Evolutionary conservation across 306 rosid species (phyloP).

Genomic region (Lagenaria siceraria): DNA sequence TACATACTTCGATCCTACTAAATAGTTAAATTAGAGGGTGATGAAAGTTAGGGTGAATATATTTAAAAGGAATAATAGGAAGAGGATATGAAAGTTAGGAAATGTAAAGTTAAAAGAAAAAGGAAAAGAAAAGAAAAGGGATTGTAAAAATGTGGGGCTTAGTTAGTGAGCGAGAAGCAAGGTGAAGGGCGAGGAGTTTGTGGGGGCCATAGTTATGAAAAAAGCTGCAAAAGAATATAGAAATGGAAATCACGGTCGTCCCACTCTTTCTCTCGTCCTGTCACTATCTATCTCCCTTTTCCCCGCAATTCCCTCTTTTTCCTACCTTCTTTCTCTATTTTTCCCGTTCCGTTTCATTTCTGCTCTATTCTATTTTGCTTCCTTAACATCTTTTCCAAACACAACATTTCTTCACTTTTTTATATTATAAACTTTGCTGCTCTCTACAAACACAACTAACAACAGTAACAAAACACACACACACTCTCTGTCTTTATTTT

Average conservation of each 20-base stretch:
- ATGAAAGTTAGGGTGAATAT: too few species aligned
- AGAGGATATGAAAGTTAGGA: background rate
- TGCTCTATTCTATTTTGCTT: too few species aligned
- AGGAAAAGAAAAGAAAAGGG: background rate
- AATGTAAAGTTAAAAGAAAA: background rate
- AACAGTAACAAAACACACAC: background rate
- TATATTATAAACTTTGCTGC: too few species aligned
- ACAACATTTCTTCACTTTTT: too few species aligned
- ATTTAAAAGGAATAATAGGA: background rate
- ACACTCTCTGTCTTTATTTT: slow-evolving; percentile 15
- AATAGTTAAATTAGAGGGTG: too few species aligned
- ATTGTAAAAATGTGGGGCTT: slow-evolving; percentile 4
- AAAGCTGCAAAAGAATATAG: slow-evolving; percentile 84
- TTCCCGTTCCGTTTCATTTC: background rate
- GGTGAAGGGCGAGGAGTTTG: background rate
- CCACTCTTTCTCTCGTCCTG: slow-evolving; percentile 51
- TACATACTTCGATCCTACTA: too few species aligned
- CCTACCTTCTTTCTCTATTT: background rate
- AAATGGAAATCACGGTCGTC: slow-evolving; percentile 77
- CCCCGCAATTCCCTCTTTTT: slow-evolving; percentile 60
- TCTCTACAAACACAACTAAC: too few species aligned
- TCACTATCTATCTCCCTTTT: slow-evolving; percentile 56
- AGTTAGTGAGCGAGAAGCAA: slow-evolving; percentile 26
- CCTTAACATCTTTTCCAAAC: too few species aligned
- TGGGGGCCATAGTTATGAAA: slow-evolving; percentile 38